These are phyloP conservation scores for Dioscorea dumetorum DNA, from an alignment of 106 monocot genomes.

Conservation along the genomic window DNA sequence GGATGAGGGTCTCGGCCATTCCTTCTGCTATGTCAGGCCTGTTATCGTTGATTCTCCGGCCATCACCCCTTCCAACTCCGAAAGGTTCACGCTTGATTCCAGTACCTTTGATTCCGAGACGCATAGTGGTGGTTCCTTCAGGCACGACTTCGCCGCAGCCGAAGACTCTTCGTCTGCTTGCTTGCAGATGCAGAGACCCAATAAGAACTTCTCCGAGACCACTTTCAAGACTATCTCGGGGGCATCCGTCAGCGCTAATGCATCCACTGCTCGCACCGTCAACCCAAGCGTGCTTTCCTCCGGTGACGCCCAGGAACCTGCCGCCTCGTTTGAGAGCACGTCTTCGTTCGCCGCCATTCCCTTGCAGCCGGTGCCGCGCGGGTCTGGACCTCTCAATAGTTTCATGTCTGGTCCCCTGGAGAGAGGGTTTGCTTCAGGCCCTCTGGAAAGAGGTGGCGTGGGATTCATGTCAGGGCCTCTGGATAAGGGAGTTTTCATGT, in stretches of 20 bases:
- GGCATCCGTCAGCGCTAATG: constrained; percentile 97
- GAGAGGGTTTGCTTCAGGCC: constrained; percentile 86
- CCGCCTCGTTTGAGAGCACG: constrained; percentile 92
- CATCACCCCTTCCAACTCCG: constrained; percentile 89
- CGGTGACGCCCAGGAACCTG: constrained; percentile 65
- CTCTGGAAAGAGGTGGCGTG: constrained; percentile 49
- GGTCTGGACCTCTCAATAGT: constrained; percentile 81
- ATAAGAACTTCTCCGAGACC: constrained; percentile 50
- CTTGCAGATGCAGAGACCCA: constrained; percentile 22
- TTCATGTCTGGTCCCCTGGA: constrained; percentile 96
- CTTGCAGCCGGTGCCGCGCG: constrained; percentile 84
- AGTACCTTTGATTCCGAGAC: constrained; percentile 76
- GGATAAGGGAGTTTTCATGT: constrained; percentile 63
- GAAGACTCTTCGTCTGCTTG: no score
- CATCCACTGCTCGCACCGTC: constrained; percentile 67
- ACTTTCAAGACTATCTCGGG: constrained; percentile 93
- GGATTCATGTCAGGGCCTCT: constrained; percentile 64
- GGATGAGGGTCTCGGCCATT: constrained; percentile 94
- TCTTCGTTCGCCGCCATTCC: constrained; percentile 89
- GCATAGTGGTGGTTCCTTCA: constrained; percentile 71
- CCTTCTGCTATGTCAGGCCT: constrained; percentile 95
- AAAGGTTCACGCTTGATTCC: constrained; percentile 82
- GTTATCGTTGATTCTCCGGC: constrained; percentile 68
- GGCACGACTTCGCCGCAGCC: constrained; percentile 44
- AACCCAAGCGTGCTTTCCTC: constrained; percentile 30